These are phyloP conservation scores for Pythium sp. DNA, from an alignment of 352 stramenopile species.

Conservation along the genomic window DNA sequence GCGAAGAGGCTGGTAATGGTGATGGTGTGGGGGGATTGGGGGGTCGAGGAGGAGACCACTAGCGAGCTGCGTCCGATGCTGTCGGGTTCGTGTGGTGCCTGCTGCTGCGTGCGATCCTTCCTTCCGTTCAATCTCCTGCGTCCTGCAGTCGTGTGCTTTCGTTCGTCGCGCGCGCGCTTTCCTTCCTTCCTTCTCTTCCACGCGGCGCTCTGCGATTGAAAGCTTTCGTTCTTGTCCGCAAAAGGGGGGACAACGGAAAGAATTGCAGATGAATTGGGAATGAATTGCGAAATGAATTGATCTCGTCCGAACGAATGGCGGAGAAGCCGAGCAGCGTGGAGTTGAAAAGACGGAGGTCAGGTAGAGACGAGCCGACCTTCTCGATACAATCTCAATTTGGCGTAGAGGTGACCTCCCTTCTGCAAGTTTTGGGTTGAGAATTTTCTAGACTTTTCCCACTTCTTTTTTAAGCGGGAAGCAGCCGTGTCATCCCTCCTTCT, in stretches of 20 bases:
- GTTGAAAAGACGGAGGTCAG: not conserved
- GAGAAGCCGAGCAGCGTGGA: not conserved
- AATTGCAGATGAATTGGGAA: constrained; percentile 39
- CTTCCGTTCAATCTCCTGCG: not conserved
- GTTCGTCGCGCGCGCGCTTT: constrained; percentile 5
- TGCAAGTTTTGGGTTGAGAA: no score
- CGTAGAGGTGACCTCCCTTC: no score
- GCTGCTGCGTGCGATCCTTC: constrained; percentile 4
- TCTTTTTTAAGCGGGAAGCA: no score
- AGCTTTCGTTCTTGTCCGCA: constrained; percentile 6
- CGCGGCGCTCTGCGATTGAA: constrained; percentile 8
- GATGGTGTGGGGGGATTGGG: not conserved
- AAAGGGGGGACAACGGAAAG: constrained; percentile 18
- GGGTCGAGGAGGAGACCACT: not conserved
- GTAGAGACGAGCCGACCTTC: not conserved
- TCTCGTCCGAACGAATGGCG: constrained; percentile 25
- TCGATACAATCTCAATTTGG: no score
- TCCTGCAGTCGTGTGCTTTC: not conserved
- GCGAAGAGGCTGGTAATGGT: constrained; percentile 1
- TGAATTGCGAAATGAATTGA: constrained; percentile 28
- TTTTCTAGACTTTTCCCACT: no score
- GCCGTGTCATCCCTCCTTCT: no score
- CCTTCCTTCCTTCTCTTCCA: constrained; percentile 12
- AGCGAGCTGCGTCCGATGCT: not conserved
- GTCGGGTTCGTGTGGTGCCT: not conserved